Evolutionary conservation across 768 basidiomycete species (phyloP).

Genomic region (Boletus rubroflammeus): DNA sequence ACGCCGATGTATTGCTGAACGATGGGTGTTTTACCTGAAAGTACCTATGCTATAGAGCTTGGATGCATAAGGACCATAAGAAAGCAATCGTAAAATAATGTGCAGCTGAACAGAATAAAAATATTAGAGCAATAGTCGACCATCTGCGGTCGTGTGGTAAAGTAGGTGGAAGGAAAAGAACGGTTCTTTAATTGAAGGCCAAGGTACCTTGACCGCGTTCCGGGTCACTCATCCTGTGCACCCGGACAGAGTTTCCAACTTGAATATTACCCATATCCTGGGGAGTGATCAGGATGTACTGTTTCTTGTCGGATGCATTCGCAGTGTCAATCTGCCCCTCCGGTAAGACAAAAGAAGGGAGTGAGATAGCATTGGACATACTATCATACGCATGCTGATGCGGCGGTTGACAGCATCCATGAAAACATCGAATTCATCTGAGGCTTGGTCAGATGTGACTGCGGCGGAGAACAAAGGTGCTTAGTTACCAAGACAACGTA

Average conservation of each 20-base stretch:
- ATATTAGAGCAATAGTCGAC: background rate
- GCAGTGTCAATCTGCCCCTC: constrained; percentile 77
- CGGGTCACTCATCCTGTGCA: constrained; percentile 76
- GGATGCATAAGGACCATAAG: background rate
- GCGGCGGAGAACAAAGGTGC: background rate
- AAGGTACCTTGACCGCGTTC: constrained; percentile 60
- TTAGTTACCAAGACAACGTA: constrained; percentile 79
- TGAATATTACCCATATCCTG: constrained; percentile 80
- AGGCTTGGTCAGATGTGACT: constrained; percentile 9
- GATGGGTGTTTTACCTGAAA: background rate
- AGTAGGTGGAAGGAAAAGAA: background rate
- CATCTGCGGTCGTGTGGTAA: background rate
- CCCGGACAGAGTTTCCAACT: constrained; percentile 65
- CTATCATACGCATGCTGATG: constrained; percentile 95
- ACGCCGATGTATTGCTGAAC: background rate
- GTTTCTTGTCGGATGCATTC: constrained; percentile 80
- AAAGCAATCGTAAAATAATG: constrained; percentile 1
- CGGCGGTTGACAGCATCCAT: constrained; percentile 93
- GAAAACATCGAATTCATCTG: constrained; percentile 98
- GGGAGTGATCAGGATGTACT: constrained; percentile 96
- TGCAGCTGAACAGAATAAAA: constrained; percentile 8
- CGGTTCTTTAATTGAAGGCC: constrained; percentile 27
- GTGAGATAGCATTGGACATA: constrained; percentile 31
- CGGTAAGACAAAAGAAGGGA: constrained; percentile 2
- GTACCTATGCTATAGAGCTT: background rate